phyloP scores from a whole-genome alignment of 257 asterid genomes.

The Anisodus tanguticus region DNA sequence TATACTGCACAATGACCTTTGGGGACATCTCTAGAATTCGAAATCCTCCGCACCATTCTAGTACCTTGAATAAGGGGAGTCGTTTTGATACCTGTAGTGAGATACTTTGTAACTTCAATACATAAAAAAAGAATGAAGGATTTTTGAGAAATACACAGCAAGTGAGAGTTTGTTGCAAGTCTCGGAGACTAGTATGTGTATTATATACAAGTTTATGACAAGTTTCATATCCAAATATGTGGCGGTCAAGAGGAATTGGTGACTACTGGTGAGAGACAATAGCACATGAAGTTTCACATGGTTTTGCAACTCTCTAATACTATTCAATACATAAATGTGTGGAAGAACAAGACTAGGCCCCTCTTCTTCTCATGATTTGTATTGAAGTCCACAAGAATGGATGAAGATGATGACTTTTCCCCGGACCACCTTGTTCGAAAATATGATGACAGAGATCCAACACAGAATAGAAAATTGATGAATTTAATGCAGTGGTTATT shows the following conservation, averaged over 20 bases:
- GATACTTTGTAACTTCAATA: neutral
- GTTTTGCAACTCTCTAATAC: neutral
- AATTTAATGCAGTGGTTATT: too few species aligned
- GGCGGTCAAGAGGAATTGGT: neutral
- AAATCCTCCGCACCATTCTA: neutral
- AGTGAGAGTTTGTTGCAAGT: neutral
- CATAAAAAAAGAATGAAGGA: neutral
- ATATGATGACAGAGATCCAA: too few species aligned
- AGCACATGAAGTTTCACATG: slow-evolving; percentile 7
- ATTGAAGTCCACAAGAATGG: neutral
- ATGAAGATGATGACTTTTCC: neutral
- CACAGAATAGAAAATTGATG: too few species aligned
- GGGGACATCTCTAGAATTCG: neutral
- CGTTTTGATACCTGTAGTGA: neutral
- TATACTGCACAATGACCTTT: slow-evolving; percentile 9
- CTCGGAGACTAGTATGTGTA: neutral
- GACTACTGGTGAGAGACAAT: neutral
- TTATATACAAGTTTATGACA: neutral
- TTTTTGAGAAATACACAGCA: neutral
- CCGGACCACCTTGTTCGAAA: too few species aligned
- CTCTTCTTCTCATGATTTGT: too few species aligned
- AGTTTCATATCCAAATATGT: neutral
- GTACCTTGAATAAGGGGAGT: neutral
- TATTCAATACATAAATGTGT: neutral
- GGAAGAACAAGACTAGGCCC: neutral